These are phyloP conservation scores for Simplicillium sp. DNA, from an alignment of 2,329 filamentous ascomycete genomes.

Conservation along the genomic window DNA sequence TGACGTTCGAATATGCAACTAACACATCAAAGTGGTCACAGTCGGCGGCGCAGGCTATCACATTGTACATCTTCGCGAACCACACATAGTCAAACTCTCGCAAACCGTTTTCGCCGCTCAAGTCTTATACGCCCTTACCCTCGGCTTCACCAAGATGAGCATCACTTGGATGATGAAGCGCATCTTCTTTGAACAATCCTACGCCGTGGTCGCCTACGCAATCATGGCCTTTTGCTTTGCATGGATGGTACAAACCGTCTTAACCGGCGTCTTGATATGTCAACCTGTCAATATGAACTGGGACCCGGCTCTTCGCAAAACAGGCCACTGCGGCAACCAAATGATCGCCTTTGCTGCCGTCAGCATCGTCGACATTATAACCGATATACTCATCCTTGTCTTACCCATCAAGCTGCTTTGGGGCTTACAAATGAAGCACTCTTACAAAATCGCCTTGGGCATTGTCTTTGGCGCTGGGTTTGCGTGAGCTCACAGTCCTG, in stretches of 20 bases:
- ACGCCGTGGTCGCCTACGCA: conserved; percentile 7
- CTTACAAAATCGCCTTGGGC: conserved; percentile 9
- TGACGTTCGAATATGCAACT: background rate
- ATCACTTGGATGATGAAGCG: conserved; percentile 12
- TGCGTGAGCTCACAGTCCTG: conserved; percentile 4
- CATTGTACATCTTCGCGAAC: conserved; percentile 5
- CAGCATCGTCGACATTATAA: conserved; percentile 11
- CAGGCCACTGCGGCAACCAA: conserved; percentile 9
- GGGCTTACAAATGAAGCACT: conserved; percentile 7
- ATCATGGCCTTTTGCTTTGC: conserved; percentile 8
- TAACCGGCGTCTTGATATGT: conserved; percentile 10
- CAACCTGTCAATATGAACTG: conserved; percentile 9
- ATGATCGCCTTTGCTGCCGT: conserved; percentile 8
- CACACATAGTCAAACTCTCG: conserved; percentile 6
- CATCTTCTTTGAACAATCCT: conserved; percentile 10
- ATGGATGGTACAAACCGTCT: conserved; percentile 12
- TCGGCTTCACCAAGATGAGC: conserved; percentile 12
- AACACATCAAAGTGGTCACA: conserved; percentile 8
- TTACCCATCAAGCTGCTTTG: conserved; percentile 9
- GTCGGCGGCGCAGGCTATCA: conserved; percentile 11
- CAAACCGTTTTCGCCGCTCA: conserved; percentile 9
- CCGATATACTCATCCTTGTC: conserved; percentile 9
- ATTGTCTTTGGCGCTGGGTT: conserved; percentile 10
- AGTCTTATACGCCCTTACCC: conserved; percentile 10
- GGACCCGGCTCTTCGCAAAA: conserved; percentile 4